Evolutionary conservation across 2,329 filamentous ascomycete species (phyloP).

Genomic region (Calonectria henricotiae): DNA sequence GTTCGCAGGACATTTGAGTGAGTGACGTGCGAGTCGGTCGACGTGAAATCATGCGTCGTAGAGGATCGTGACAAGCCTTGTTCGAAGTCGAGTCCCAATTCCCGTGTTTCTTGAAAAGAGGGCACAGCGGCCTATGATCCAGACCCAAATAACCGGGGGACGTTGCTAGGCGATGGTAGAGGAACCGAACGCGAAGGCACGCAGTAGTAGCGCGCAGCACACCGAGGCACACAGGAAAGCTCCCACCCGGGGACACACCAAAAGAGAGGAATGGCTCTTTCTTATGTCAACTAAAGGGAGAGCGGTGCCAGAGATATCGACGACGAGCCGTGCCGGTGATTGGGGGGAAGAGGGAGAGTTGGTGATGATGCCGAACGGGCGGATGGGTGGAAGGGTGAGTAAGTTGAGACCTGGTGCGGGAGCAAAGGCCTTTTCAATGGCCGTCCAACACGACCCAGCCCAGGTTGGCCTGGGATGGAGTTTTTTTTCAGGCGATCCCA

Average conservation of each 20-base stretch:
- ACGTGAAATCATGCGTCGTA: slow-evolving; percentile 43
- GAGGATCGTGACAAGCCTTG: slow-evolving; percentile 45
- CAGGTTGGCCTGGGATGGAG: slow-evolving; percentile 51
- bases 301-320: slow-evolving; percentile 28
- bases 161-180: slow-evolving; percentile 52
- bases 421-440: slow-evolving; percentile 63
- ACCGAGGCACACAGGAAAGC: slow-evolving; percentile 30
- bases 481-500: slow-evolving; percentile 53
- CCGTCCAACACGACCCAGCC: slow-evolving; percentile 50
- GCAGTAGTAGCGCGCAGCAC: slow-evolving; percentile 31
- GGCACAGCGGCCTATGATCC: slow-evolving; percentile 33
- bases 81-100: slow-evolving; percentile 43
- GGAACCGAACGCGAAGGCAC: slow-evolving; percentile 40
- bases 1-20: slow-evolving; percentile 56
- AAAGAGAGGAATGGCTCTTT: slow-evolving; percentile 43
- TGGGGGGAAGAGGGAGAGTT: slow-evolving; percentile 25
- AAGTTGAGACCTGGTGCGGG: slow-evolving; percentile 55
- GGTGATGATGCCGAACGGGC: slow-evolving; percentile 46
- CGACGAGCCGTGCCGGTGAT: slow-evolving; percentile 36
- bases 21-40: slow-evolving; percentile 46
- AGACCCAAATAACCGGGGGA: slow-evolving; percentile 46
- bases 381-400: slow-evolving; percentile 54
- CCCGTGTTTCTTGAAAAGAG: slow-evolving; percentile 34
- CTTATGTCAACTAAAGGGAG: slow-evolving; percentile 34
- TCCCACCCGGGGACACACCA: slow-evolving; percentile 32